Base-by-base conservation (phyloP, 2,329 filamentous ascomycete genomes). In the Exserohilum rostratum region DNA sequence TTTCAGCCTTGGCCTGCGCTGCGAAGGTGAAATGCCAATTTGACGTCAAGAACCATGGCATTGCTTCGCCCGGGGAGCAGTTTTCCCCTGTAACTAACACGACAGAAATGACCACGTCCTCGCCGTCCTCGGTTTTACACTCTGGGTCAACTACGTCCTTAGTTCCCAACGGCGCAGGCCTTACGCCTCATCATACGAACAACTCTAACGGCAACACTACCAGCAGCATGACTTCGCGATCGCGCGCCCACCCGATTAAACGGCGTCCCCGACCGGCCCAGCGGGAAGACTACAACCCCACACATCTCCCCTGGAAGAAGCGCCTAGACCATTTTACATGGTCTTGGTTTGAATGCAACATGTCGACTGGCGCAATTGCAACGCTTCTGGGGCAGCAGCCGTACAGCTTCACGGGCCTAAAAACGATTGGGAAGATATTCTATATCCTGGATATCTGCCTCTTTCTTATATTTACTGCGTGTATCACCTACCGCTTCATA, bases 301-400 rank as follows among this genome's bases (percentile, higher is more conserved):
- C 39, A 10, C 22, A 33, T 20, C 20, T 65, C 18, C 53, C 60
- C 42, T 66, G 63, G 61, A 60, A 40, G 34, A 53, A 64, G 49
- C 65, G 65, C 1, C 43, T 69, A 2, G 58, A 65, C 20, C 64
- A 69, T 34, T 66, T 69, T 17, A 65, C 64, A 11, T 69, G 87
- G 86, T 85, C 15, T 1, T 91, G 87, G 87, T 93, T 87, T 73
- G 89, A 88, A 2, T 79, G 87, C 37, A 87, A 87, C 1, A 91
- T 91, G 89, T 87, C 85, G 38, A 90, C 88, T 0, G 89, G 89
- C 33, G 89, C 87, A 0, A 73, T 92, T 81, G 88, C 1, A 68
- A 87, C 17, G 77, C 90, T 55, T 78, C 82, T 17, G 82, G 85
- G 55, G 76, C 80, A 59, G 87, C 88, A 68, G 30, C 60, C 17